Conservation (phyloP, 2,329 filamentous ascomycete species). For the Pseudogymnoascus sp. region DNA sequence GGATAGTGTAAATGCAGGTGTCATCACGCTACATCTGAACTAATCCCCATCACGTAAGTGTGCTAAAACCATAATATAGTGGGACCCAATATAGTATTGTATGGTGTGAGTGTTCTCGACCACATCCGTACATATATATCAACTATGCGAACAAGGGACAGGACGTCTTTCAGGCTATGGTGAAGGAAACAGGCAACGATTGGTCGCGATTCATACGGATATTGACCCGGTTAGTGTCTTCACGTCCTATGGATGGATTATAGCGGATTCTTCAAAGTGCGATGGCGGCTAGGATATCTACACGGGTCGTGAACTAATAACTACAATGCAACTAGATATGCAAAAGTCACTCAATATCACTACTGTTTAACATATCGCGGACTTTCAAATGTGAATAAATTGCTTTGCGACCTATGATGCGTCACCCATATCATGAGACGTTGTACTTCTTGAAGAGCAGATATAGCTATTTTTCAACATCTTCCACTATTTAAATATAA, state of each 20-base stretch:
- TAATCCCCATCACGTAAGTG: neutral
- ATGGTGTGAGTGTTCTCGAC: neutral
- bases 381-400: neutral
- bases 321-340: neutral
- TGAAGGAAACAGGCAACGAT: slow-evolving; percentile 5
- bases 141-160: slow-evolving; percentile 12
- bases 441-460: neutral
- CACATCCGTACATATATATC: slow-evolving; percentile 10
- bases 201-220: slow-evolving; percentile 10
- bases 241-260: slow-evolving; percentile 12
- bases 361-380: neutral
- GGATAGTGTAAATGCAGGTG: neutral
- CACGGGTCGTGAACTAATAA: neutral
- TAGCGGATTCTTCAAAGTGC: slow-evolving; percentile 10
- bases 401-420: neutral
- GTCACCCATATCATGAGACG: neutral
- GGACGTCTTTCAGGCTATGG: slow-evolving; percentile 14
- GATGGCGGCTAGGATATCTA: neutral
- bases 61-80: neutral
- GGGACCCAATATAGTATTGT: neutral
- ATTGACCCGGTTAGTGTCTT: slow-evolving; percentile 14
- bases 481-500: neutral
- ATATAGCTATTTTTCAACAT: neutral
- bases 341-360: neutral
- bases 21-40: neutral